Evolutionary conservation across 2,329 filamentous ascomycete species (phyloP), one percentile per base, ranked within the genome.

Genomic region (Tolypocladium tundrense): DNA sequence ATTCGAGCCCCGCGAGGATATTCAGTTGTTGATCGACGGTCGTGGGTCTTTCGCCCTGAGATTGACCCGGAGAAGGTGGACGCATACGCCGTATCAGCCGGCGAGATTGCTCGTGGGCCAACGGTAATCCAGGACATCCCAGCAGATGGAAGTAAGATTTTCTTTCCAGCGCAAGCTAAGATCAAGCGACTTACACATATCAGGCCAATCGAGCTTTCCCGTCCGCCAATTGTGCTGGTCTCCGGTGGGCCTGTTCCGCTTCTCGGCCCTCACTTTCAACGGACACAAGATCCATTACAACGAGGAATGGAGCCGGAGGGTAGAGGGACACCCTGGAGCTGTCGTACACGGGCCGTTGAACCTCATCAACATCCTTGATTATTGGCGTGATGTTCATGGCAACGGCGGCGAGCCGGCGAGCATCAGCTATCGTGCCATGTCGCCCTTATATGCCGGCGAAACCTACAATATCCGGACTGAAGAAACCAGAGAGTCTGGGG

Each of bases 261-360:
- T 91, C 75, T 91, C 88, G 0, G 90, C 90, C 0, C 75, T 96
- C 45, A 95, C 90, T 0, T 91, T 91, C 75, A 96, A 96, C 68
- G 89, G 84, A 0, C 91, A 96, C 70, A 86, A 84, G 63, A 95
- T 96, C 57, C 91, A 96, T 70, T 87, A 93, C 64, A 88, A 91
- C 66, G 79, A 81, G 31, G 67, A 77, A 14, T 93, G 88, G 76
- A 83, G 84, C 16, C 76, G 76, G 6, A 73, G 78, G 6, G 76
- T 87, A 9, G 87, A 94, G 69, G 85, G 86, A 0, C 88, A 94
- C 65, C 80, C 82, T 0, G 81, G 84, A 19, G 71, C 88, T 6
- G 82, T 96, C 13, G 89, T 96, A 37, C 91, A 96, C 64, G 91
- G 90, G 0, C 90, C 91, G 1, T 73, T 96, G 60, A 88, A 87